Evolutionary conservation across 2,329 filamentous ascomycete species (phyloP), one percentile per base, ranked within the genome.

Genomic region (Xylariaceae sp.): DNA sequence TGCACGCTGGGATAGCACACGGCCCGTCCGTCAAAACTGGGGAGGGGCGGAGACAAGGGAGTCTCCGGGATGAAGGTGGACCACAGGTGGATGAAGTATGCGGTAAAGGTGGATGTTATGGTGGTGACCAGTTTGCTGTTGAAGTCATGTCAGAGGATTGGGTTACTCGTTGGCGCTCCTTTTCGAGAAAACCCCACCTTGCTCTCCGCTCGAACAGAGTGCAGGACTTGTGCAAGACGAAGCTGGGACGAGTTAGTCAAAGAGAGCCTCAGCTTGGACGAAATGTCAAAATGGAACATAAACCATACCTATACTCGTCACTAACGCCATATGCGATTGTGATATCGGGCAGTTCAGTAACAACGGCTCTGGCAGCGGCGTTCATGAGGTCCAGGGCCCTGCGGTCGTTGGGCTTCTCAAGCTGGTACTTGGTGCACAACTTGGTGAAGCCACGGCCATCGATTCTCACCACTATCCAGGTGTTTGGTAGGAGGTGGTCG

Each of bases 401-500:
- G 25, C 72, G 71, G 59, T 98, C 92, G 60, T 96, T 98, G 24
- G 92, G 92, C 61, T 96, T 98, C 49, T 79, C 70, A 53, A 96
- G 96, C 15, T 65, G 65, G 62, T 96, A 92, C 58, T 83, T 85
- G 42, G 77, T 71, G 40, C 86, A 89, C 48, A 95, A 93, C 87
- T 94, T 95, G 51, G 89, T 92, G 61, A 98, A 98, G 13, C 88
- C 89, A 44, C 90, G 75, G 16, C 92, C 92, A 61, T 98, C 92
- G 51, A 98, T 80, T 39, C 92, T 80, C 36, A 98, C 80, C 14
- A 96, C 87, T 36, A 96, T 83, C 88, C 89, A 98, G 17, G 90
- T 96, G 55, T 93, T 94, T 34, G 81, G 86, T 15, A 96, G 71
- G 25, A 98, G 65, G 29, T 63, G 62, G 54, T 95, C 88, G 5